Evolutionary conservation across 257 asterid genomes (phyloP), one percentile per base, ranked within the genome.

Genomic region (Euphrasia confusa): DNA sequence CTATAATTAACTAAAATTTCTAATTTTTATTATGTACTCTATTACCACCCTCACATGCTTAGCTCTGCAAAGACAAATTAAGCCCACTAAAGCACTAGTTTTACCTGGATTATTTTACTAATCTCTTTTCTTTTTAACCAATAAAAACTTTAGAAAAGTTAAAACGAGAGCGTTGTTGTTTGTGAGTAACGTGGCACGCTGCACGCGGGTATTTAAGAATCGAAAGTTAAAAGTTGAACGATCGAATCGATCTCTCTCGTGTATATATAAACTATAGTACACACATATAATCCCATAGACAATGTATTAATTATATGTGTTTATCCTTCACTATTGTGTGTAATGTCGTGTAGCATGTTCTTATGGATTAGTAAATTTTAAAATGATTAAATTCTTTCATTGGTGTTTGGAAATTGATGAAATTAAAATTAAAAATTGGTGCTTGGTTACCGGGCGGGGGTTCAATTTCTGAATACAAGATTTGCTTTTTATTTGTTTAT

Each of bases 21-120:
- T 21, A 7, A 49, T 10, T 27, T 68, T 67, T 64, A 13, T 1
- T 61, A 71, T 39, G n/a, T 60, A 44, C 58, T 39, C 77, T 68
- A 66, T 10, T 37, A 44, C 15, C 71, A 74, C 35, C 71, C 79
- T 60, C 68, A 66, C 83, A 77, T 82, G 75, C 79, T 77, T 79
- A 70, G 10, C 40, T 57, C 75, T 71, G 44, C 69, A 67, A 69
- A 72, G 62, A 44, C 44, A 49, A 49, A 50, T 45, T 3, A 35
- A 7, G 40, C 21, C 55, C 54, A 48, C 17, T 48, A 49, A 54
- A 68, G 57, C 58, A 63, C 61, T 74, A 74, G 27, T 53, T 63
- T 62, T 39, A 62, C 40, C 65, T n/a, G 15, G 58, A 68, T 64
- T 72, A 55, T 44, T 63, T 70, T 55, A 71, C 9, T 72, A 48